Evolutionary conservation across 148 eudicot species (phyloP).

Genomic region (Drosera capensis): DNA sequence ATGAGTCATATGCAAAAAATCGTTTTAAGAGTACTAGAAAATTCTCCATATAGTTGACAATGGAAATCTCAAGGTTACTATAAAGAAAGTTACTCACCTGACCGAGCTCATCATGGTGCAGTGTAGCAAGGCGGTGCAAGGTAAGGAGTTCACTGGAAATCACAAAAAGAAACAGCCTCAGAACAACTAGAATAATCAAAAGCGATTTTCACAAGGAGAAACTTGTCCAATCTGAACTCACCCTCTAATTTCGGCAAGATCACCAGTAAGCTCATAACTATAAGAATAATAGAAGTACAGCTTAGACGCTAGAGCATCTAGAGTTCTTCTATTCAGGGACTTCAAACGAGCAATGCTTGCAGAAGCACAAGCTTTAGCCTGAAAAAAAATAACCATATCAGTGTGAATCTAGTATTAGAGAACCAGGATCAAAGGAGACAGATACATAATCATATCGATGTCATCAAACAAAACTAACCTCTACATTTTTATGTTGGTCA

Average conservation of each 20-base stretch:
- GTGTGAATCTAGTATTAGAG: not conserved
- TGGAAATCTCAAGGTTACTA: too few relatives aligned
- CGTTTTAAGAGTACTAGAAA: not conserved
- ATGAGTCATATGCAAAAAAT: not conserved
- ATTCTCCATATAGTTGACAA: too few relatives aligned
- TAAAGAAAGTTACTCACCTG: constrained; percentile 90
- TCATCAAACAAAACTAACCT: constrained; percentile 25
- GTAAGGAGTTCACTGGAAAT: constrained; percentile 66
- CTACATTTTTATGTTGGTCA: constrained; percentile 62
- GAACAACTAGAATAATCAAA: not conserved
- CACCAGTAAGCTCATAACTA: constrained; percentile 75
- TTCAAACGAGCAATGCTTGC: constrained; percentile 78
- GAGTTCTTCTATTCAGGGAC: constrained; percentile 62
- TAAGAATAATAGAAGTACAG: constrained; percentile 74
- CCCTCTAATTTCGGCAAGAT: constrained; percentile 86
- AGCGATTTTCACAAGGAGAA: not conserved
- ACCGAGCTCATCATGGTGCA: constrained; percentile 95
- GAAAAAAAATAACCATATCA: constrained; percentile 10
- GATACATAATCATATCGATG: not conserved
- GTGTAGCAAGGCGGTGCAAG: constrained; percentile 78
- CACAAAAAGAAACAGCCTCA: constrained; percentile 1
- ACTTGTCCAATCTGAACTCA: constrained; percentile 13
- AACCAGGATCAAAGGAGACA: not conserved
- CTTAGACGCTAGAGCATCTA: constrained; percentile 78
- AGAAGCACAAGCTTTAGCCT: constrained; percentile 87